These are phyloP conservation scores for Chrysoporthe austroafricana DNA, from an alignment of 2,329 filamentous ascomycete genomes.

Conservation along the genomic window DNA sequence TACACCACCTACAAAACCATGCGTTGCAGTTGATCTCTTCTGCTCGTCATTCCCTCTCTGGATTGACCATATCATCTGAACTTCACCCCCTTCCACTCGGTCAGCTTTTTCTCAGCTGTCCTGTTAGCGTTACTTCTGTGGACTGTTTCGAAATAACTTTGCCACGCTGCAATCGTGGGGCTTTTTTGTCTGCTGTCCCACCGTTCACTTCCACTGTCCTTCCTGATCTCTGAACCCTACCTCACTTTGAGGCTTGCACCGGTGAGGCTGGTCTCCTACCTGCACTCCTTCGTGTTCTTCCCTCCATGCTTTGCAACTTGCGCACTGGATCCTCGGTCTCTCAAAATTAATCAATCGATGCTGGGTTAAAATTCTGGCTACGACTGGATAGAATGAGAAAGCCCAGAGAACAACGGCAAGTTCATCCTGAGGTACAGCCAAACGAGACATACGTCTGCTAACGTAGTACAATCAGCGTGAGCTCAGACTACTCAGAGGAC, in stretches of 20 bases:
- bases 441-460: background rate
- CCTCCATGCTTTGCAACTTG: background rate
- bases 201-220: background rate
- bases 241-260: background rate
- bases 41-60: no score
- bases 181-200: background rate
- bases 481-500: constrained; percentile 15
- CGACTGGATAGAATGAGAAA: background rate
- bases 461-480: constrained; percentile 6
- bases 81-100: background rate
- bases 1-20: background rate
- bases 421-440: no score
- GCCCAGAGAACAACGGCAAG: constrained; percentile 17
- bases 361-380: background rate
- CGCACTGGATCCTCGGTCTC: background rate
- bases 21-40: background rate
- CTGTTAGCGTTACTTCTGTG: background rate
- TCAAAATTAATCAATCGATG: background rate
- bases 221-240: background rate
- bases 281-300: background rate
- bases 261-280: background rate
- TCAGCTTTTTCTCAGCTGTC: background rate
- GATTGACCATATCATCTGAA: background rate
- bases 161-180: background rate
- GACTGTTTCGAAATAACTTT: background rate